Evolutionary conservation across 371 early-diverging fungal genomes (phyloP).

Genomic region (Sporodiniella umbellata): DNA sequence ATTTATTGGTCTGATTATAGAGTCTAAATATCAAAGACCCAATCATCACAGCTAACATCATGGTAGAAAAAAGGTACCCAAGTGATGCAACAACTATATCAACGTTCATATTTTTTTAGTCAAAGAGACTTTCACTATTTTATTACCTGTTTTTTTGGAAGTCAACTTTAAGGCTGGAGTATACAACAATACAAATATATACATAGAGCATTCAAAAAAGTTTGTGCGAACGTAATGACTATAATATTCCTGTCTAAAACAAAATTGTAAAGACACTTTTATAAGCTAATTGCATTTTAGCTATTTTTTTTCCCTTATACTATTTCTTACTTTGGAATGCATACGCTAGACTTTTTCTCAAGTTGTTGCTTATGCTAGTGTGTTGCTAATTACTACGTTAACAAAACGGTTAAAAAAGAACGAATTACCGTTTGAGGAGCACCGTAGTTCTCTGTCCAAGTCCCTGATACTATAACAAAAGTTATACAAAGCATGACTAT

Average conservation of each 20-base stretch:
- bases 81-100: slow-evolving; percentile 25
- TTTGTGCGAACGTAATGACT: slow-evolving; percentile 67
- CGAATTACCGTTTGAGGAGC: slow-evolving; percentile 24
- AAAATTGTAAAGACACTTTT: background rate
- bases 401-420: background rate
- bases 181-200: slow-evolving; percentile 78
- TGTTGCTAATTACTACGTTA: background rate
- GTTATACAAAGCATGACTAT: slow-evolving; percentile 47
- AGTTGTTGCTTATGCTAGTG: background rate
- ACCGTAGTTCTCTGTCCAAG: slow-evolving; percentile 79
- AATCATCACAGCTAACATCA: slow-evolving; percentile 76
- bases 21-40: slow-evolving; percentile 65
- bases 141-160: background rate
- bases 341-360: background rate
- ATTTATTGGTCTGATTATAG: slow-evolving; percentile 25
- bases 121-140: background rate
- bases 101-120: background rate
- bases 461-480: slow-evolving; percentile 40
- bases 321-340: no score
- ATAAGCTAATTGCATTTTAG: background rate
- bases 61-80: slow-evolving; percentile 65
- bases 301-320: background rate
- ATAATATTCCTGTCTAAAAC: slow-evolving; percentile 43
- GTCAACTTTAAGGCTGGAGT: slow-evolving; percentile 63
- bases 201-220: slow-evolving; percentile 80